Evolutionary conservation across 148 eudicot species (phyloP).

Genomic region (Rhododendron henanense): DNA sequence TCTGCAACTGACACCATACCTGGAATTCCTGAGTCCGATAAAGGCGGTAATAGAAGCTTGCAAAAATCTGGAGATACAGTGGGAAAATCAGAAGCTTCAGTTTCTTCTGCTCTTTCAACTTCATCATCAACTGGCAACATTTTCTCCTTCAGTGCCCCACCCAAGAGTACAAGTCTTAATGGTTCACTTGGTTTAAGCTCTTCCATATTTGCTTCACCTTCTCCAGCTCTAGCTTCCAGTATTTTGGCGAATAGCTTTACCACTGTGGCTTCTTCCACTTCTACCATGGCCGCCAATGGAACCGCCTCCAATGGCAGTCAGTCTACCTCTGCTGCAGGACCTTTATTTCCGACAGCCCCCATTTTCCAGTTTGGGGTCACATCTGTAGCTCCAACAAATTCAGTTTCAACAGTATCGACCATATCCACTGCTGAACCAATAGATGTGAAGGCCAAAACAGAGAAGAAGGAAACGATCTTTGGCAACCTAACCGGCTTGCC

Average conservation of each 20-base stretch:
- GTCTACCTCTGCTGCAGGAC: conserved; percentile 19
- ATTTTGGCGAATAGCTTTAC: conserved; percentile 29
- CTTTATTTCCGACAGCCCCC: conserved; percentile 23
- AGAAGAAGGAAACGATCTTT: conserved; percentile 26
- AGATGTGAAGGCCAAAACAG: conserved; percentile 22
- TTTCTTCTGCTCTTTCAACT: conserved; percentile 18
- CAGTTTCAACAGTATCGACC: conserved; percentile 21
- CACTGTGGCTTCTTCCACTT: conserved; percentile 15
- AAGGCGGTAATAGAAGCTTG: conserved; percentile 18
- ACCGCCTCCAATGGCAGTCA: conserved; percentile 17
- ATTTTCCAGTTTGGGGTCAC: conserved; percentile 25
- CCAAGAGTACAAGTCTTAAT: conserved; percentile 22
- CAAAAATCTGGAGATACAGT: conserved; percentile 18
- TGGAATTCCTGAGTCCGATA: conserved; percentile 23
- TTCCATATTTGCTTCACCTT: conserved; percentile 18
- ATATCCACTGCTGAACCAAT: conserved; percentile 15
- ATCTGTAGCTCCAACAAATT: conserved; percentile 24
- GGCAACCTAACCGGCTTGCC: conserved; percentile 24
- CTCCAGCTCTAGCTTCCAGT: conserved; percentile 26
- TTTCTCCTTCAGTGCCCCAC: conserved; percentile 21
- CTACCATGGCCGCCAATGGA: background rate
- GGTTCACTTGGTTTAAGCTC: conserved; percentile 36
- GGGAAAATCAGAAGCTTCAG: conserved; percentile 22
- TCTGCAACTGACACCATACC: conserved; percentile 19
- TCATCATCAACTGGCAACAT: conserved; percentile 17